Percentiles rank a stretch among this genome's conserved stretches.
phyloP scores from a whole-genome alignment of 2,329 filamentous ascomycete genomes.

The Pseudopithomyces chartarum region DNA sequence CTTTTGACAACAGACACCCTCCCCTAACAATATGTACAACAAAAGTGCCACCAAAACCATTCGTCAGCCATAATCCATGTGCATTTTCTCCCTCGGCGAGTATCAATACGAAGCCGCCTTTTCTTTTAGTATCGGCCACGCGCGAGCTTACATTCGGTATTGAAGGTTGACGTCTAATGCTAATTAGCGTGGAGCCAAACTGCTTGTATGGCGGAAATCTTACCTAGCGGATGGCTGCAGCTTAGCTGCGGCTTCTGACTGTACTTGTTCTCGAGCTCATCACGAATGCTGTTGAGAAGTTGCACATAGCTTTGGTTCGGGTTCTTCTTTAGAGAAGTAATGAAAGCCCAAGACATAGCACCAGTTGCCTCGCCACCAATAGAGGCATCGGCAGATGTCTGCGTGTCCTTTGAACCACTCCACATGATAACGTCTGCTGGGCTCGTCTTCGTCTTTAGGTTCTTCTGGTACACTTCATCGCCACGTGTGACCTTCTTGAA shows the following conservation, averaged over 20 bases:
- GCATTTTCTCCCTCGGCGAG: neutral
- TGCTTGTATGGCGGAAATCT: slow-evolving; percentile 23
- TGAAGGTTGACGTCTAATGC: slow-evolving; percentile 49
- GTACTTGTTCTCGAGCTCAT: slow-evolving; percentile 85
- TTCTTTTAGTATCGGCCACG: neutral
- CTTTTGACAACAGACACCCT: neutral
- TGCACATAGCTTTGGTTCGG: slow-evolving; percentile 96
- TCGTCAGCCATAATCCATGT: neutral
- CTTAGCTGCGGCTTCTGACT: slow-evolving; percentile 94
- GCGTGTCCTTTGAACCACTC: slow-evolving; percentile 93
- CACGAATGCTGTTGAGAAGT: slow-evolving; percentile 91
- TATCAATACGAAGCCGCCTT: no score
- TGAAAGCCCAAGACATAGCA: slow-evolving; percentile 98
- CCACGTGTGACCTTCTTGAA: slow-evolving; percentile 86
- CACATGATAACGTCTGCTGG: slow-evolving; percentile 97
- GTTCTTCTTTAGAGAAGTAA: slow-evolving; percentile 87
- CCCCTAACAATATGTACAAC: slow-evolving; percentile 7
- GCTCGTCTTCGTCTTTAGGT: slow-evolving; percentile 86
- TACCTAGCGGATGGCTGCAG: slow-evolving; percentile 94
- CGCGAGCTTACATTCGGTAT: slow-evolving; percentile 49
- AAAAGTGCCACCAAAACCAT: neutral
- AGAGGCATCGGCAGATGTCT: slow-evolving; percentile 90
- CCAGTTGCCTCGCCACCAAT: slow-evolving; percentile 90
- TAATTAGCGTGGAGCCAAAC: neutral
- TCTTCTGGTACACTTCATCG: slow-evolving; percentile 77